Base-by-base conservation (phyloP, 148 eudicot species). In the Silene conica region DNA sequence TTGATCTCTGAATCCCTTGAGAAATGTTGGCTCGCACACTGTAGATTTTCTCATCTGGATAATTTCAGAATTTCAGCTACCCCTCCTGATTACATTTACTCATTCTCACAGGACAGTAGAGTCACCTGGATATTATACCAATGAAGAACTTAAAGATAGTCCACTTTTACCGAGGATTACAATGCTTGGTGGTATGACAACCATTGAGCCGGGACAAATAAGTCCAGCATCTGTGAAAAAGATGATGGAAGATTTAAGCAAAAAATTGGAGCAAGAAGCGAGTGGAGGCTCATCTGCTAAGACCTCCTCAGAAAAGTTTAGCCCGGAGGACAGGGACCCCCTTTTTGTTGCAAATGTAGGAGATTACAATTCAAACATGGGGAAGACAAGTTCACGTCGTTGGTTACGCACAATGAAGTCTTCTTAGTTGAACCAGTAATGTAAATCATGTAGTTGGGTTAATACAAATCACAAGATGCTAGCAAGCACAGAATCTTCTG, bases 331-430 rank as follows among this genome's bases (percentile, higher is more conserved):
- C 18, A 85, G 97, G 82, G 97, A 95, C 81, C 97, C 96, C 38
- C 85, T 95, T 28, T 95, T 95, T 76, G 97, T 95, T 18, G 93
- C 97, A 43, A 95, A 89, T 69, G 87, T 95, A 14, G 98, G 93
- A 38, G 96, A 91, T 76, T 89, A 86, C 73, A 80, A 84, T 79
- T 83, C 92, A 12, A 79, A 80, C 52, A 77, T 74, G 70, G 84
- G 86, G 61, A 91, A 78, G 79, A 77, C 83, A 21, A 83, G 82
- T 72, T 82, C 97, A 19, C 75, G 85, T 68, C 82, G 90, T 41
- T 83, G 87, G 90, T 87, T 87, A 48, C 88, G n/a, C n/a, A n/a
- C n/a, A n/a, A n/a, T n/a, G n/a, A n/a, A n/a, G n/a, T n/a, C n/a
- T n/a, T n/a, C n/a, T n/a, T n/a, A n/a, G n/a, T n/a, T n/a, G n/a